phyloP scores from a whole-genome alignment of 2,329 filamentous ascomycete species.

The Arthrobotrys conoides region DNA sequence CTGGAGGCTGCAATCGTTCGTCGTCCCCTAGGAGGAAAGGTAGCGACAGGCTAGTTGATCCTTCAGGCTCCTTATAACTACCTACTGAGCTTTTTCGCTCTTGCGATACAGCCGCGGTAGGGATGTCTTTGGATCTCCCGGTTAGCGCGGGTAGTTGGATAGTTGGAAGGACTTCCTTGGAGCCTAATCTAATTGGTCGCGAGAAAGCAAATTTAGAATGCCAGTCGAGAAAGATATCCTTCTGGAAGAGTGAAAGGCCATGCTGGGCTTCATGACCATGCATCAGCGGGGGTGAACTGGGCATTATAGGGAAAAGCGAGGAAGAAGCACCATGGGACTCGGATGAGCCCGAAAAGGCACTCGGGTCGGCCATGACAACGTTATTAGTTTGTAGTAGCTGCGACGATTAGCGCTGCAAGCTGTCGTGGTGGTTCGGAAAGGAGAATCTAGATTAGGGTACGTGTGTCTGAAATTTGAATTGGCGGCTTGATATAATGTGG shows the following conservation, averaged over 20 bases:
- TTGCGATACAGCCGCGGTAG: constrained; percentile 48
- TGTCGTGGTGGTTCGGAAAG: constrained; percentile 12
- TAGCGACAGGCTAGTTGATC: constrained; percentile 24
- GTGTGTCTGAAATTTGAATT: constrained; percentile 39
- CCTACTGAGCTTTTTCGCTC: constrained; percentile 39
- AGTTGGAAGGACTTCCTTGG: constrained; percentile 54
- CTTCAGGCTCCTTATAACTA: constrained; percentile 18
- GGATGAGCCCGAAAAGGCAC: constrained; percentile 30
- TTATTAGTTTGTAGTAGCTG: constrained; percentile 36
- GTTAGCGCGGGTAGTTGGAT: constrained; percentile 34
- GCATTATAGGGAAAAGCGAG: constrained; percentile 35
- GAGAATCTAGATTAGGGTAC: constrained; percentile 26
- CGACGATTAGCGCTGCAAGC: constrained; percentile 13
- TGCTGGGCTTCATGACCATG: constrained; percentile 5
- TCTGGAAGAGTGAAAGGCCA: constrained; percentile 39
- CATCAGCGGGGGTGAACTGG: constrained; percentile 27
- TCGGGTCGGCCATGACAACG: constrained; percentile 37
- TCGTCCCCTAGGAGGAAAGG: background rate
- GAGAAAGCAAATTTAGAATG: constrained; percentile 59
- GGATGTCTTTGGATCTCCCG: constrained; percentile 25
- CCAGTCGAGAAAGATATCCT: constrained; percentile 59
- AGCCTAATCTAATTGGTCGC: constrained; percentile 36
- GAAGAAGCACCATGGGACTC: constrained; percentile 28
- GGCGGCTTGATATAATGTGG: constrained; percentile 39
- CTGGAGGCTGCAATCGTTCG: background rate